Base-by-base conservation (phyloP, 2,329 filamentous ascomycete species). In the Pseudocercospora fijiensis region DNA sequence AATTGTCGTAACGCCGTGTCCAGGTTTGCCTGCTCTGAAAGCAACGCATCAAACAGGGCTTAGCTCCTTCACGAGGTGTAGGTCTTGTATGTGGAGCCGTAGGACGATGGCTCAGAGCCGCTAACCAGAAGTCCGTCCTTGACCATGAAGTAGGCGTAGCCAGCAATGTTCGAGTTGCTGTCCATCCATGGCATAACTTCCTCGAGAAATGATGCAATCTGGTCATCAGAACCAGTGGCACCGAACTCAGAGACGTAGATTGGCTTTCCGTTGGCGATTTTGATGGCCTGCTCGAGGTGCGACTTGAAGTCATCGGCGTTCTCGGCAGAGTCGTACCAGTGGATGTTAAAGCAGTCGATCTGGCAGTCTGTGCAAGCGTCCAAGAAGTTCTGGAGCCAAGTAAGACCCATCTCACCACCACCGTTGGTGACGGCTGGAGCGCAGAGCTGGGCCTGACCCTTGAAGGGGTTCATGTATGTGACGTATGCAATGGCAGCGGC, bases 181-280 rank as follows among this genome's bases (percentile, higher is more conserved):
- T 82, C 80, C 69, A 83, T 76, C 74, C 76, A 82, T 2, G 76
- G 75, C 70, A 82, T 79, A 68, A 84, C 79, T 5, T 77, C 74
- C 65, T 76, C 61, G 63, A 89, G 76, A 80, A 87, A 88, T 37
- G 65, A 65, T 66, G 74, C 60, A 52, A 75, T 75, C 65, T 81
- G 75, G 67, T 81, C 74, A 24, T 80, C 77, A 45, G 76, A 66
- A 63, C 80, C 82, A 33, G 76, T 72, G 59, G 85, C 82, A 24
- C 83, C 86, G 68, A 89, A 89, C 80, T 90, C 87, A 61, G 86
- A 88, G 61, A 89, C 77, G 84, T 84, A 88, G 74, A 90, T 70
- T n/a, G 74, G 58, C 61, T 76, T 75, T 24, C 74, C 75, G 52
- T 72, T 71, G 33, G 72, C 73, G n/a, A 78, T 70, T 11, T 64